Base-by-base conservation (phyloP, 257 asterid species). In the Petunia axillaris region DNA sequence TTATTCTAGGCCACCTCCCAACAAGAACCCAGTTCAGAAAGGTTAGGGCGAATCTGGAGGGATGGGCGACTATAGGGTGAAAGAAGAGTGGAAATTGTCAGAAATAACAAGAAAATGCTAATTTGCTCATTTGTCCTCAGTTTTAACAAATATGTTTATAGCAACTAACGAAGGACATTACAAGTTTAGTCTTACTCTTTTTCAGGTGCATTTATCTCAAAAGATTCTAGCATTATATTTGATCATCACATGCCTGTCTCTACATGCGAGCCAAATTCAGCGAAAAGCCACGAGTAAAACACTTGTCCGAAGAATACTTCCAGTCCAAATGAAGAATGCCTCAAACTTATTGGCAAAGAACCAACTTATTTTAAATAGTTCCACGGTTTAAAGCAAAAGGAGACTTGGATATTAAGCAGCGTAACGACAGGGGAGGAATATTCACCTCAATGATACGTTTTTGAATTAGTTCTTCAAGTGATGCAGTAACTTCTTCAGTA, bases 391-490 rank as follows among this genome's bases (percentile, higher is more conserved):
- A 70, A 70, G 41, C 16, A 70, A 70, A 71, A 25, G 35, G 39
- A 1, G 13, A 48, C 60, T 48, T 10, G 2, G 77, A 25, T 35
- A 48, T 48, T 2, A 25, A 10, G 77, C 77, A 46, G 77, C 58
- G 37, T 46, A 46, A 3, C 5, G 0, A 53, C 60, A 36, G 52
- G 6, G 50, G 43, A 71, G 35, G 43, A 48, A 38, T 64, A 66
- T 58, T 88, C 84, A 96, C 99, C 98, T 96, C 98, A 81, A 86
- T 64, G 53, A 94, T 80, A 80, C 98, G 93, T 84, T 96, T 94
- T 82, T 87, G 84, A 80, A 96, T 94, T 59, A 96, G 65, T 79
- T 96, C 98, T 88, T 96, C 99, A 77, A 94, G 90, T 73, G 98
- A 84, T 81, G 91, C 93, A 76, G 95, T 91, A 80, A 85, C 90